These are phyloP conservation scores for Tympanopsis confertula DNA, from an alignment of 2,329 filamentous ascomycete species.

Conservation along the genomic window DNA sequence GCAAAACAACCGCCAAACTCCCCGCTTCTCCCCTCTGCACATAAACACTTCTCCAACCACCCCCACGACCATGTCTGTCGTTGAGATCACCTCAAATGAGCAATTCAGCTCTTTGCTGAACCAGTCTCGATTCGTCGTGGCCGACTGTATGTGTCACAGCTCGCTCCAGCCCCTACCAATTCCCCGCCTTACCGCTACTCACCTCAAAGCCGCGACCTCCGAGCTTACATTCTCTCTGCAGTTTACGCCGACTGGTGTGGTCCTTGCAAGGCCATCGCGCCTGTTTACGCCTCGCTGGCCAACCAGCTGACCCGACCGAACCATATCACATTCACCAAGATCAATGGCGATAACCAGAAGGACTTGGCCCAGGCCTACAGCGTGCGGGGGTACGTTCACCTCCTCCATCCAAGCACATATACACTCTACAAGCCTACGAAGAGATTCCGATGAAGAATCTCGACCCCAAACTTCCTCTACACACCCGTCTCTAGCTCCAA, in stretches of 20 bases:
- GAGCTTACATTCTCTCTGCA: slow-evolving; percentile 22
- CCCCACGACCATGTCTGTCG: slow-evolving; percentile 13
- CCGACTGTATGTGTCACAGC: slow-evolving; percentile 61
- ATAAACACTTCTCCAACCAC: neutral
- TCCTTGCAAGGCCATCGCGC: slow-evolving; percentile 74
- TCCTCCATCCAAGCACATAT: slow-evolving; percentile 3
- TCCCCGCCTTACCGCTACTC: slow-evolving; percentile 5
- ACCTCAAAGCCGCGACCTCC: slow-evolving; percentile 1
- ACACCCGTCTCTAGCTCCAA: no score
- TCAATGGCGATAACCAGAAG: slow-evolving; percentile 70
- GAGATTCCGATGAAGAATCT: no score
- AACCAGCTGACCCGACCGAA: slow-evolving; percentile 57
- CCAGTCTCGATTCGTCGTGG: slow-evolving; percentile 68
- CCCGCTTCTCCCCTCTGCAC: no score
- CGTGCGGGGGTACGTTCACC: slow-evolving; percentile 49
- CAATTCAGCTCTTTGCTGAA: slow-evolving; percentile 61
- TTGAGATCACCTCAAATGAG: slow-evolving; percentile 37
- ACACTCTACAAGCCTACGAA: slow-evolving; percentile 2
- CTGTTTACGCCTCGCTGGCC: slow-evolving; percentile 70
- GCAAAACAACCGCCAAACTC: no score
- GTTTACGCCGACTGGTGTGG: slow-evolving; percentile 83
- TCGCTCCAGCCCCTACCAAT: slow-evolving; percentile 15
- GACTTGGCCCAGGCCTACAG: slow-evolving; percentile 64
- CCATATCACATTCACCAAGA: slow-evolving; percentile 72
- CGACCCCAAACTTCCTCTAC: no score